Conservation (phyloP, 306 rosid genomes). For the Trifolium subterraneum region DNA sequence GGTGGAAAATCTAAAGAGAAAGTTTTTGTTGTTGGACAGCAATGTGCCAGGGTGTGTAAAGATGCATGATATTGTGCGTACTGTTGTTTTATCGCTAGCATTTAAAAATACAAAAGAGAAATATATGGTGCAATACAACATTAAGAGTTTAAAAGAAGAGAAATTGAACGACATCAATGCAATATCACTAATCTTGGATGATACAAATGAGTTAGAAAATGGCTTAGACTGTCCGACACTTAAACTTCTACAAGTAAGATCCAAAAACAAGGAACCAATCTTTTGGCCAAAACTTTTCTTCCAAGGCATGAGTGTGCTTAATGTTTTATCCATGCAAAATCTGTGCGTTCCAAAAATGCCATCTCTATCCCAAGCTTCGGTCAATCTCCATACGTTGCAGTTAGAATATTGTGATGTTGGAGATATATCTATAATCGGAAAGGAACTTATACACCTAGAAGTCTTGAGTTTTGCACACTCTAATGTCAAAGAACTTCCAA, state of each 20-base stretch:
- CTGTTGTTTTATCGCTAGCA: neutral
- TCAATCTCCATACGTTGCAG: neutral
- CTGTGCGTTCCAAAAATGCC: neutral
- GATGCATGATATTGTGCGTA: conserved; percentile 1
- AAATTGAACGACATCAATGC: neutral
- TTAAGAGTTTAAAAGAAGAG: neutral
- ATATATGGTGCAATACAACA: neutral
- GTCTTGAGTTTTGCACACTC: conserved; percentile 39
- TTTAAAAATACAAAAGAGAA: neutral
- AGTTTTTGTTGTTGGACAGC: neutral
- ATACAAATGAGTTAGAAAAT: neutral
- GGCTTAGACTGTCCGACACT: neutral
- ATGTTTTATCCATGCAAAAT: neutral
- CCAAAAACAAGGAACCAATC: neutral
- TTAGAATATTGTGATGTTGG: neutral
- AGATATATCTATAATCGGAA: conserved; percentile 34
- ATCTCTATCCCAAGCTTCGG: neutral
- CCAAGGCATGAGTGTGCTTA: neutral
- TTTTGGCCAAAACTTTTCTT: neutral
- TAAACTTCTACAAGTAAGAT: neutral
- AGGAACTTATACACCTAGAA: conserved; percentile 25
- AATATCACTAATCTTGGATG: neutral
- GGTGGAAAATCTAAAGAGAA: neutral
- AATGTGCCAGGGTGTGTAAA: conserved; percentile 3
- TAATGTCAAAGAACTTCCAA: conserved; percentile 19